Evolutionary conservation across 257 asterid species (phyloP).

Genomic region (Prunella vulgaris): DNA sequence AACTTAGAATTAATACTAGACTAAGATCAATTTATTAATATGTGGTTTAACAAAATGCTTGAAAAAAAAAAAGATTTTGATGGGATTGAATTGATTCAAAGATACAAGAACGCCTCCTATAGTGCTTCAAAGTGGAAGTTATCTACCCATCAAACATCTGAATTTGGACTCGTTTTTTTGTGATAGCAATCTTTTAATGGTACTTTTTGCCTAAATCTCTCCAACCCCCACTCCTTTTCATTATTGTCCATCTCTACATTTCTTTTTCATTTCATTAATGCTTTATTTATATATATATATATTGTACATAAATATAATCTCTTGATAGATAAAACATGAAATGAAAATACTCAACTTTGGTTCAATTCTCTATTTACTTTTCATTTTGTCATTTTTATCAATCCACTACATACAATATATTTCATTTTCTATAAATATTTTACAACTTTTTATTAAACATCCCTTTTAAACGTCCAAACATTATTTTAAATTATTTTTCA

Average conservation of each 20-base stretch:
- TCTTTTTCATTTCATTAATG: not conserved
- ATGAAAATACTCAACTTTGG: too few relatives aligned
- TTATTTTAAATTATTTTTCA: too few relatives aligned
- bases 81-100: conserved; percentile 42
- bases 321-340: too few relatives aligned
- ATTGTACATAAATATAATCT: too few relatives aligned
- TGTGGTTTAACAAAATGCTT: conserved; percentile 14
- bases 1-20: too few relatives aligned
- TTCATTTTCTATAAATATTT: too few relatives aligned
- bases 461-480: too few relatives aligned
- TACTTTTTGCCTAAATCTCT: not conserved
- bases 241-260: not conserved
- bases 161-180: not conserved
- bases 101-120: conserved; percentile 31
- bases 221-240: not conserved
- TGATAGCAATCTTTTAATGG: not conserved
- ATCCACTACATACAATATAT: too few relatives aligned
- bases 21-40: not conserved
- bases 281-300: too few relatives aligned
- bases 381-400: too few relatives aligned
- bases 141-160: conserved; percentile 3
- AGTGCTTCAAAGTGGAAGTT: conserved; percentile 31
- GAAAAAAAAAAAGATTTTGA: conserved; percentile 21
- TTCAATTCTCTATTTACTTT: too few relatives aligned
- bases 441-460: too few relatives aligned